These are phyloP conservation scores for Aquilaria sinensis DNA, from an alignment of 345 rosid genomes.

Conservation along the genomic window DNA sequence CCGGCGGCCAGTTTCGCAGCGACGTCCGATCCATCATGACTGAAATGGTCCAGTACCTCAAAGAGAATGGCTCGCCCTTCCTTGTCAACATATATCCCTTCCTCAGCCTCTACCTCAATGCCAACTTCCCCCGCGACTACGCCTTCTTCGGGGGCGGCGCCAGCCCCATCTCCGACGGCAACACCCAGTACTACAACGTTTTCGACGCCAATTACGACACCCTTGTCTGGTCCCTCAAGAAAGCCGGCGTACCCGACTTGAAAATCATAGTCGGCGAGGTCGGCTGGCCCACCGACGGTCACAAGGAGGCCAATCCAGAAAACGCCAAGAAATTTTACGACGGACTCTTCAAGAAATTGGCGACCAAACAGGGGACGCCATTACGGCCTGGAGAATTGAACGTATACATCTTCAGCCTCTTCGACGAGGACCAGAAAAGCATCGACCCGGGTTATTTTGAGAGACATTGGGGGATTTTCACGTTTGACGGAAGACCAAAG, in stretches of 20 bases:
- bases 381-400: slow-evolving; percentile 47
- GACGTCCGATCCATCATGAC: slow-evolving; percentile 41
- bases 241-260: slow-evolving; percentile 34
- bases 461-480: slow-evolving; percentile 88
- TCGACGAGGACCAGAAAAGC: slow-evolving; percentile 79
- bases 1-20: slow-evolving; percentile 50
- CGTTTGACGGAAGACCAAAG: slow-evolving; percentile 69
- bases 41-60: slow-evolving; percentile 35
- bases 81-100: slow-evolving; percentile 87
- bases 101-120: slow-evolving; percentile 58
- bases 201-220: slow-evolving; percentile 88
- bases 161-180: slow-evolving; percentile 25
- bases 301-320: slow-evolving; percentile 20
- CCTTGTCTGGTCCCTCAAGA: slow-evolving; percentile 56
- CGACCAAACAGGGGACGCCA: slow-evolving; percentile 52
- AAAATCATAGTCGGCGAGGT: slow-evolving; percentile 79
- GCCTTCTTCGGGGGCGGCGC: slow-evolving; percentile 50
- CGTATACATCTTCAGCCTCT: slow-evolving; percentile 53
- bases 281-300: slow-evolving; percentile 93
- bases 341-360: slow-evolving; percentile 59
- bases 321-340: slow-evolving; percentile 60
- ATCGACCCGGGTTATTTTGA: slow-evolving; percentile 68
- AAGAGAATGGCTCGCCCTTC: slow-evolving; percentile 47
- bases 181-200: slow-evolving; percentile 44
- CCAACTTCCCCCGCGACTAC: slow-evolving; percentile 51